Percentiles rank a stretch among this genome's conserved stretches.
Evolutionary conservation across 2,329 filamentous ascomycete species (phyloP).

Genomic region (Venturia nashicola): DNA sequence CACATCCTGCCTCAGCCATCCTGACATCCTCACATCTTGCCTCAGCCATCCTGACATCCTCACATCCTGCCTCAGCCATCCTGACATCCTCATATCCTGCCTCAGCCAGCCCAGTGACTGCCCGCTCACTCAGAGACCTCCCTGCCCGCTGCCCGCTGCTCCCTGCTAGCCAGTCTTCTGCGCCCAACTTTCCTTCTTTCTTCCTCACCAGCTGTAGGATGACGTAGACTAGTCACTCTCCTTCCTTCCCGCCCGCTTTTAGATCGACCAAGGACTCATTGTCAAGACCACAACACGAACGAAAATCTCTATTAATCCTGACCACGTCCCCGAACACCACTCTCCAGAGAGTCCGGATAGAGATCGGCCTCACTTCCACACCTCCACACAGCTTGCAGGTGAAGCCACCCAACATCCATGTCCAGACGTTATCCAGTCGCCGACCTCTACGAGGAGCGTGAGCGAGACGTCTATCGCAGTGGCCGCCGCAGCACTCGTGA

Average conservation of each 20-base stretch:
- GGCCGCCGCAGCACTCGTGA: slow-evolving; percentile 26
- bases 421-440: slow-evolving; percentile 32
- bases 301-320: slow-evolving; percentile 1
- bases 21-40: too few relatives aligned
- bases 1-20: too few relatives aligned
- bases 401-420: slow-evolving; percentile 17
- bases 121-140: background rate
- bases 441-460: slow-evolving; percentile 36
- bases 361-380: background rate
- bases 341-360: background rate
- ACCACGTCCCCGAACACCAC: background rate
- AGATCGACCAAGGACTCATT: background rate
- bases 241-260: background rate
- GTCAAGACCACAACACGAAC: background rate
- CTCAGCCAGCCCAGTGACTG: background rate
- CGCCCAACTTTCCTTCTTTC: slow-evolving; percentile 4
- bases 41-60: too few relatives aligned
- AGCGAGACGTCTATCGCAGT: slow-evolving; percentile 36
- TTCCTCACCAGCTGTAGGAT: background rate
- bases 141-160: background rate
- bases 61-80: too few relatives aligned
- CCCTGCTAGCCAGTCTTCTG: background rate
- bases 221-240: background rate
- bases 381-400: background rate
- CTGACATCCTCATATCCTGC: too few relatives aligned